Base-by-base conservation (phyloP, 331 rosid genomes). In the Saraca asoca region DNA sequence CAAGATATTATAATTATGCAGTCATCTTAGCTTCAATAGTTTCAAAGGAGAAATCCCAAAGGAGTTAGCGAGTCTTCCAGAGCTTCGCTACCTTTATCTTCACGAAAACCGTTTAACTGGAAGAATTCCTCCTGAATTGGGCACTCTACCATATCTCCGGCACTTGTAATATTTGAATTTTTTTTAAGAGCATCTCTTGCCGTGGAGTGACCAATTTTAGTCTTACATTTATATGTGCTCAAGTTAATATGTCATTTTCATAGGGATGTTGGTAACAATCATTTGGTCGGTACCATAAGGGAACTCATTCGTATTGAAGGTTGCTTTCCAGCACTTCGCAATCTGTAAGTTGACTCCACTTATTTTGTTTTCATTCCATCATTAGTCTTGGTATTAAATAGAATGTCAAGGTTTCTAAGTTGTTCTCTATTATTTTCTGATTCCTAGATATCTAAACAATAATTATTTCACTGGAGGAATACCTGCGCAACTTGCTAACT, bases 221-320 rank as follows among this genome's bases (percentile, higher is more conserved):
- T 49, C 72, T 56, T 34, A 29, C 16, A 15, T 11, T 64, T 64
- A 42, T 1, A 62, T 51, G 48, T 52, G 51, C 58, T 74, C 54
- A 37, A 45, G 70, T 17, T 41, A 18, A 20, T 77, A 12, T 72
- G 3, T n/a, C 66, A 10, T 68, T 39, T 68, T 79, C 44, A 39
- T 62, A 94, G 99, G 95, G 99, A 94, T 73, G 99, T 57, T 48
- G 99, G 99, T 46, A 86, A 88, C 80, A 94, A 94, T 86, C 99
- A 94, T 78, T 80, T 94, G 88, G 97, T 94, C 54, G 99, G 99
- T 58, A 94, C 99, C 46, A 80, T 94, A 59, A 80, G 97, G 83
- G 99, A 94, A 76, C 97, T 94, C 69, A 94, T 88, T 38, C 99
- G 97, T 18, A 58, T 94, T 64, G 99, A 90, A 73, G 99, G 96